A percentile compares a stretch with the other conserved stretches of the same genome.
phyloP scores from a whole-genome alignment of 2,329 filamentous ascomycete species.

The Tolypocladium amazonense region DNA sequence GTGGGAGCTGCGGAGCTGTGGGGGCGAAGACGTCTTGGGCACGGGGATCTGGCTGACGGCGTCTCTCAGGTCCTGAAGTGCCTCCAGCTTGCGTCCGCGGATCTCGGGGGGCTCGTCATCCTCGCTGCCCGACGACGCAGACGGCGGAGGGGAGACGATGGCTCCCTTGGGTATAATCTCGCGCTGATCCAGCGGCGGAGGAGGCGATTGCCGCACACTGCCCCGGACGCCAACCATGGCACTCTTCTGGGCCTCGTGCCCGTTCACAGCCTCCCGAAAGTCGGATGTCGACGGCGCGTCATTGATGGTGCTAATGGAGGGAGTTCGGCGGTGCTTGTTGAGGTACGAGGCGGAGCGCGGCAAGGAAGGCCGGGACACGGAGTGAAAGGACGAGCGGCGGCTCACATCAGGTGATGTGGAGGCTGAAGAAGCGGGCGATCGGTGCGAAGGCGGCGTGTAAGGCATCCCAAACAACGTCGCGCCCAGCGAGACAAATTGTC shows the following conservation, averaged over 20 bases:
- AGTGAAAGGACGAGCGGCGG: constrained; percentile 47
- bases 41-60: constrained; percentile 70
- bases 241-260: constrained; percentile 6
- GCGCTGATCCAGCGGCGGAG: constrained; percentile 61
- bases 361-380: constrained; percentile 38
- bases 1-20: background rate
- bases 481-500: constrained; percentile 4
- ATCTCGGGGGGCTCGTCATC: constrained; percentile 53
- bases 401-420: constrained; percentile 45
- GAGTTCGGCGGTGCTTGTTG: constrained; percentile 50
- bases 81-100: constrained; percentile 38
- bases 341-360: constrained; percentile 58
- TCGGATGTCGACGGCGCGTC: constrained; percentile 14
- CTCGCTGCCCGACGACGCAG: constrained; percentile 69
- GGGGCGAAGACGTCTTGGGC: constrained; percentile 32
- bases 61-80: constrained; percentile 61
- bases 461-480: constrained; percentile 51
- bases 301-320: constrained; percentile 27
- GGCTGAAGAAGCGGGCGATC: constrained; percentile 50
- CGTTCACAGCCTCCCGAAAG: constrained; percentile 21
- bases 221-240: constrained; percentile 30
- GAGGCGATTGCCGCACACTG: constrained; percentile 71
- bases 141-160: constrained; percentile 86
- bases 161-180: constrained; percentile 67
- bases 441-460: constrained; percentile 71